Percentiles rank a stretch among this genome's conserved stretches.
Conservation (phyloP, 108 stramenopile genomes). For the Epipyxis sp. region DNA sequence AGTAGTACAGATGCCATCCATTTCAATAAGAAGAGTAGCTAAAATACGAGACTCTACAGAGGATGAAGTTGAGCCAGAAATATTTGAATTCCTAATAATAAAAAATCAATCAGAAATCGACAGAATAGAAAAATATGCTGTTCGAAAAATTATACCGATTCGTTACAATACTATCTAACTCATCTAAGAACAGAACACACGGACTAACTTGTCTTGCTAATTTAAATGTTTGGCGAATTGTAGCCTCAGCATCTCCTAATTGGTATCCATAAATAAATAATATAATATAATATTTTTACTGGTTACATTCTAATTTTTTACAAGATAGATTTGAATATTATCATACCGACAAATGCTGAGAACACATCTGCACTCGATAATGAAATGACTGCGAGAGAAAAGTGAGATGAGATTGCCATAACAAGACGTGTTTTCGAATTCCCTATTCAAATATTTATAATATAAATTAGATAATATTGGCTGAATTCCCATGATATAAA, state of each 20-base stretch:
- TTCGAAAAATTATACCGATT: conserved; percentile 31
- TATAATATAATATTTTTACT: too few relatives aligned
- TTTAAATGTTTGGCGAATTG: conserved; percentile 40
- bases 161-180: conserved; percentile 48
- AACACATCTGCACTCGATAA: conserved; percentile 24
- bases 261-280: conserved; percentile 47
- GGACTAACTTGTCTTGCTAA: conserved; percentile 49
- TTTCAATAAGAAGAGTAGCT: conserved; percentile 52
- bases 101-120: too few relatives aligned
- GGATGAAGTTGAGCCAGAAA: not conserved
- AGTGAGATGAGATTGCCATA: not conserved
- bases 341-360: conserved; percentile 27
- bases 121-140: too few relatives aligned
- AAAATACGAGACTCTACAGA: conserved; percentile 44
- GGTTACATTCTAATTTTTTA: too few relatives aligned
- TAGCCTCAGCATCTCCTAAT: conserved; percentile 53
- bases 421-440: conserved; percentile 30
- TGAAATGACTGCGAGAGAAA: not conserved
- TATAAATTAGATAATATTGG: too few relatives aligned
- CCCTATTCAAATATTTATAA: too few relatives aligned
- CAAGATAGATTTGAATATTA: too few relatives aligned
- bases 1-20: conserved; percentile 43
- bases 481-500: too few relatives aligned
- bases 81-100: not conserved
- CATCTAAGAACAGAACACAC: conserved; percentile 56